Conservation (phyloP, 805 yeast genomes). For the Teunomyces gatunensis region DNA sequence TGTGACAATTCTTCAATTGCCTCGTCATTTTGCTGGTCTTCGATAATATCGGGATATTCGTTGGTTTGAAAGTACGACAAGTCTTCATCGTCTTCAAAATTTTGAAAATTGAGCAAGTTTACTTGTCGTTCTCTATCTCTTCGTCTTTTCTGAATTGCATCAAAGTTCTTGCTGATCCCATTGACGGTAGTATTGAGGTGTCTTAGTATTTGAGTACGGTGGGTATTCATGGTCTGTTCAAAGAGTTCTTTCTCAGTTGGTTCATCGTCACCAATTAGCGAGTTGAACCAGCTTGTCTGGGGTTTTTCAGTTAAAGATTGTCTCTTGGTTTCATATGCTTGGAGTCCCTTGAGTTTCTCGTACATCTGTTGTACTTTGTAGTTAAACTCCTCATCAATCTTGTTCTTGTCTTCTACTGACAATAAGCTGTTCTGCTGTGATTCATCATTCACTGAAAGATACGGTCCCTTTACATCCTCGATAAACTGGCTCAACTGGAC, state of each 20-base stretch:
- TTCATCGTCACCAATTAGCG: conserved; percentile 32
- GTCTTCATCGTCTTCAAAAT: conserved; percentile 33
- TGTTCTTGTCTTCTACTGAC: conserved; percentile 49
- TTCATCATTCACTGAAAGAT: conserved; percentile 25
- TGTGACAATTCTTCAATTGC: conserved; percentile 31
- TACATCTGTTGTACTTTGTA: conserved; percentile 50
- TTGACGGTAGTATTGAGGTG: conserved; percentile 47
- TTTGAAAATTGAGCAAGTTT: conserved; percentile 39
- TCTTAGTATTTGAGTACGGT: conserved; percentile 49
- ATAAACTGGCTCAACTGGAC: conserved; percentile 31
- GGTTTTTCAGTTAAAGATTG: conserved; percentile 16
- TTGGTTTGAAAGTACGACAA: not conserved
- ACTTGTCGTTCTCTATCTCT: conserved; percentile 37
- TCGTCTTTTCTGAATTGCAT: conserved; percentile 50
- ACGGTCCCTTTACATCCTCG: conserved; percentile 30
- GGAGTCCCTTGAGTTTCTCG: conserved; percentile 49
- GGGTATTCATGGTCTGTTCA: conserved; percentile 37
- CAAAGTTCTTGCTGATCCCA: conserved; percentile 42
- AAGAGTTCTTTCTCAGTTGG: conserved; percentile 33
- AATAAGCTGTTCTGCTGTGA: conserved; percentile 18
- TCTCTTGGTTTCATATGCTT: conserved; percentile 52
- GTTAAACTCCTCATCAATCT: conserved; percentile 54
- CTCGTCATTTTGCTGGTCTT: conserved; percentile 10
- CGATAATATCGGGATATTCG: conserved; percentile 1
- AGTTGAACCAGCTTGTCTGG: conserved; percentile 7